These are phyloP conservation scores for Phytophthora aleatoria DNA, from an alignment of 352 stramenopile species.

Conservation along the genomic window DNA sequence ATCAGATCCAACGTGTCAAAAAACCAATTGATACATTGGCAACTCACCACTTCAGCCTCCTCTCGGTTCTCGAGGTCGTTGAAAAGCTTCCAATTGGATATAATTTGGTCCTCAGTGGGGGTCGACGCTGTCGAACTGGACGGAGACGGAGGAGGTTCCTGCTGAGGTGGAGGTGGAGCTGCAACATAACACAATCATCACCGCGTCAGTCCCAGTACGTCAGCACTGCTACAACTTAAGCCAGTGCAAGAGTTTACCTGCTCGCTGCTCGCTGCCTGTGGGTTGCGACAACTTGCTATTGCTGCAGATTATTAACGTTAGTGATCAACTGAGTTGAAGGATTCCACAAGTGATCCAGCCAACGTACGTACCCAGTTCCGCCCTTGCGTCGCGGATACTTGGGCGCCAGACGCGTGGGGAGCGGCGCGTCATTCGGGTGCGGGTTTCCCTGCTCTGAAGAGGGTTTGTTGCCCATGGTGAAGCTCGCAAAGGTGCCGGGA, in stretches of 20 bases:
- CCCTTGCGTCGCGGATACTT: slow-evolving; percentile 25
- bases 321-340: not conserved
- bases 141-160: slow-evolving; percentile 27
- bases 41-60: slow-evolving; percentile 77
- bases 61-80: slow-evolving; percentile 88
- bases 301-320: slow-evolving; percentile 8
- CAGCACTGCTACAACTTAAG: slow-evolving; percentile 5
- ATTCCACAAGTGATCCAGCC: not conserved
- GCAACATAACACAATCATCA: slow-evolving; percentile 9
- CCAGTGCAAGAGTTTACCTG: slow-evolving; percentile 8
- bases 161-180: slow-evolving; percentile 15
- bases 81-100: slow-evolving; percentile 88
- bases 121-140: slow-evolving; percentile 40
- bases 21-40: not conserved
- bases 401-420: slow-evolving; percentile 30
- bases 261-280: slow-evolving; percentile 27
- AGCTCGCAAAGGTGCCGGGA: not conserved
- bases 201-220: not conserved
- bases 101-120: slow-evolving; percentile 60
- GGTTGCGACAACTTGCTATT: slow-evolving; percentile 16
- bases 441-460: slow-evolving; percentile 20
- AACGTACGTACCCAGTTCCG: slow-evolving; percentile 17
- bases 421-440: slow-evolving; percentile 3
- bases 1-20: slow-evolving; percentile 2
- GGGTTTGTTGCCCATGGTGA: slow-evolving; percentile 45